Conservation (phyloP, 208 protist genomes). For the Entamoeba histolytica region DNA sequence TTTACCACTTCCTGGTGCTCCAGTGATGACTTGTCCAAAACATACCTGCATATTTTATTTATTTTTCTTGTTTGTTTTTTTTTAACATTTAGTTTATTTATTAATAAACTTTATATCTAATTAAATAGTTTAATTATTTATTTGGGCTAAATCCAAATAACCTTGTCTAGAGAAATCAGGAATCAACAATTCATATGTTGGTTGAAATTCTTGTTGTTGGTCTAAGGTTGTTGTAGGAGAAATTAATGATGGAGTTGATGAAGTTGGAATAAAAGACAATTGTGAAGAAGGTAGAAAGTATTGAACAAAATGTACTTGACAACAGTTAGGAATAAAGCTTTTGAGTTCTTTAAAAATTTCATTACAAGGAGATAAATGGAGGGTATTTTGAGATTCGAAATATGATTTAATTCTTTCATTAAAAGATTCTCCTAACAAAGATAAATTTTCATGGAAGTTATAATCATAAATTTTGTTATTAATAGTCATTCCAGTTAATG, state of each 20-base stretch:
- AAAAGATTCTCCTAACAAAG: not conserved
- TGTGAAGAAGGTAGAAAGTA: not conserved
- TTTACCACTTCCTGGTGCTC: conserved; percentile 22
- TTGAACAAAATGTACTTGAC: not conserved
- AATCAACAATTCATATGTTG: not conserved
- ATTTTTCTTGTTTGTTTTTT: too few relatives aligned
- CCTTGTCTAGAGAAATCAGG: not conserved
- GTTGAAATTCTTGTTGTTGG: too few relatives aligned
- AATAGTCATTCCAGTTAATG: not conserved
- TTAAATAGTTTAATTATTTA: too few relatives aligned
- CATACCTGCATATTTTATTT: not conserved
- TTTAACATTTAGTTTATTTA: too few relatives aligned
- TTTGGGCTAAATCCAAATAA: not conserved
- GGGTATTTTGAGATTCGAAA: not conserved
- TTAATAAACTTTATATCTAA: too few relatives aligned
- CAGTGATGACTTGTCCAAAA: not conserved
- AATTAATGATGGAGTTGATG: not conserved
- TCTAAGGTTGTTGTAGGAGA: not conserved
- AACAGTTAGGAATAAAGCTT: not conserved
- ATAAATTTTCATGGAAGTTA: not conserved
- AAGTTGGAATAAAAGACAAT: too few relatives aligned
- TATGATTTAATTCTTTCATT: not conserved
- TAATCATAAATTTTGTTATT: not conserved
- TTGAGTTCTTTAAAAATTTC: not conserved
- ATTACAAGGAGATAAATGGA: not conserved